phyloP scores from a whole-genome alignment of 2,329 filamentous ascomycete genomes.

The Cladobotryum mycophilum region DNA sequence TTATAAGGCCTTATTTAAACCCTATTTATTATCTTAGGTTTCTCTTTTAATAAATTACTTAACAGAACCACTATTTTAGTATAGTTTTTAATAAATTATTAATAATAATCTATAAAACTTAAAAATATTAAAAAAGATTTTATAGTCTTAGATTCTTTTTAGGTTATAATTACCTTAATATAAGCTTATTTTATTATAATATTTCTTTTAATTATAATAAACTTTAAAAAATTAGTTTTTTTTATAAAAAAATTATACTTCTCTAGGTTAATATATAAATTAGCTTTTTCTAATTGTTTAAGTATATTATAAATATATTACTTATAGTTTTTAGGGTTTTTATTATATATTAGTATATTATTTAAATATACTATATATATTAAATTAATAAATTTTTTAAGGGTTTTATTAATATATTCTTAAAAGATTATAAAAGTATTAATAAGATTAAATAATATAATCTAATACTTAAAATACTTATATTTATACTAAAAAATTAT shows the following conservation, averaged over 20 bases:
- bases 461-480: too few relatives aligned
- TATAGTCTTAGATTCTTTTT: background rate
- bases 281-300: conserved; percentile 6
- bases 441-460: too few relatives aligned
- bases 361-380: background rate
- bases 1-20: background rate
- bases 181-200: conserved; percentile 1
- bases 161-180: too few relatives aligned
- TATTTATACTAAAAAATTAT: too few relatives aligned
- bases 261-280: too few relatives aligned
- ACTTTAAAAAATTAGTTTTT: background rate
- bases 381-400: conserved; percentile 12
- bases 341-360: conserved; percentile 11
- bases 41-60: background rate
- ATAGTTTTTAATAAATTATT: background rate
- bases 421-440: too few relatives aligned
- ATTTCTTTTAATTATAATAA: conserved; percentile 7
- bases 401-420: background rate
- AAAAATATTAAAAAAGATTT: background rate
- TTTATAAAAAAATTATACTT: background rate
- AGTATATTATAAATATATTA: conserved; percentile 8
- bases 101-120: background rate
- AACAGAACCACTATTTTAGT: background rate
- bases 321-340: conserved; percentile 9
- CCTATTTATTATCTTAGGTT: background rate